Base-by-base conservation (phyloP, 2,329 filamentous ascomycete species). In the Cercospora sp. region DNA sequence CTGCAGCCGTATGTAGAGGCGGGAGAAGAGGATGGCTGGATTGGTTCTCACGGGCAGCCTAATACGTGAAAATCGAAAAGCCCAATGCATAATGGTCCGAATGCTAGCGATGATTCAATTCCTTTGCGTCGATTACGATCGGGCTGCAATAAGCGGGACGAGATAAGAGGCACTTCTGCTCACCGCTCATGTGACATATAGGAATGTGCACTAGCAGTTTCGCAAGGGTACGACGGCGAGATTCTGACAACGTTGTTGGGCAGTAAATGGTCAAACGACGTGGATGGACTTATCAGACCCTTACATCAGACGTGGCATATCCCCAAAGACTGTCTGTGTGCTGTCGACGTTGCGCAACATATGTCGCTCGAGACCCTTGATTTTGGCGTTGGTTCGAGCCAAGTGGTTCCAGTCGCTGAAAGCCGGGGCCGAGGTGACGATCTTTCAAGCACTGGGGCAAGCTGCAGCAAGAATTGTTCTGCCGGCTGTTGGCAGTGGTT, bases 1-100 rank as follows among this genome's bases (percentile, higher is more conserved):
- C 60, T 72, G 30, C 73, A 76, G 68, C 67, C 74, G 26, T 75
- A 74, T 67, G 73, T 74, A 18, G 74, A 76, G 63, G 69, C 70
- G 67, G 66, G 67, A 12, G 55, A 71, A 66, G 39, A 66, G 66
- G 67, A 39, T 69, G 62, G 59, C 13, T n/a, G 33, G n/a, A 12
- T 23, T 26, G 31, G 23, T 26, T 18, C 18, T 61, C n/a, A 48
- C 42, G 13, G 48, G 20, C 48, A 53, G 48, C 20, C 13, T 23
- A 28, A 53, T 28, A 28, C 12, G 48, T 53, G 48, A 28, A 53
- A 7, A 28, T 26, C 26, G 48, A 26, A 28, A 53, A 10, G 26
- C 12, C 10, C 12, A 23, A 26, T 53, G 48, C 20, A 23, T 23
- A 53, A 53, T 53, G 20, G 48, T 53, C 23, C 10, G 45, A 51